phyloP scores from a whole-genome alignment of 495 filamentous ascomycete genomes.

The Lophiotrema nucula region DNA sequence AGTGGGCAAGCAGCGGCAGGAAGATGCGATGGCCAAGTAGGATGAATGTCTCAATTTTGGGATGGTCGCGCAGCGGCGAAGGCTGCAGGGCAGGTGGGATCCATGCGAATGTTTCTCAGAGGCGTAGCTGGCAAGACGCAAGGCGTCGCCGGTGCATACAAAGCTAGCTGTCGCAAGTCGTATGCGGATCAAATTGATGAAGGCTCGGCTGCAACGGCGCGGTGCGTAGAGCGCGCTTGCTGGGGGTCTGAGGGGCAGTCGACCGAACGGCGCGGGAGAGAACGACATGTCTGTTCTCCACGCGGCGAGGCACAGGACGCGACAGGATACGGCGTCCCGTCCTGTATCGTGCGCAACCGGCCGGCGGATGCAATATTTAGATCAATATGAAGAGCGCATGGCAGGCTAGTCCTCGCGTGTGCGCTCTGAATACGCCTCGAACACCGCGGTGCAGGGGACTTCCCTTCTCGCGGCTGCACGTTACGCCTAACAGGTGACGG shows the following conservation, averaged over 20 bases:
- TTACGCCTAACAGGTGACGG: too few relatives aligned
- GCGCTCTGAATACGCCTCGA: neutral
- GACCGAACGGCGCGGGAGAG: too few relatives aligned
- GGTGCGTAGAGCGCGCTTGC: neutral
- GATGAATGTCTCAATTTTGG: slow-evolving; percentile 12
- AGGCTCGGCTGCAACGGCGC: neutral
- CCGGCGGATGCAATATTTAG: neutral
- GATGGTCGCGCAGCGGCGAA: slow-evolving; percentile 19
- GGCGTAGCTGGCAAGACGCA: neutral
- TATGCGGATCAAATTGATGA: neutral
- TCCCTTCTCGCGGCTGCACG: neutral
- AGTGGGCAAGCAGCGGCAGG: neutral
- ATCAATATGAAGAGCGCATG: neutral
- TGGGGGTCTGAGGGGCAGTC: neutral
- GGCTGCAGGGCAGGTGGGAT: slow-evolving; percentile 26
- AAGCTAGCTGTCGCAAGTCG: neutral
- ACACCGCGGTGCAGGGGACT: neutral
- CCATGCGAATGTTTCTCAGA: neutral
- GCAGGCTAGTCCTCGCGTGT: neutral
- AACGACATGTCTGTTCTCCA: too few relatives aligned
- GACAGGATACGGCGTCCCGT: too few relatives aligned
- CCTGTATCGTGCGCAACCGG: too few relatives aligned
- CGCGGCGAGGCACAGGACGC: too few relatives aligned
- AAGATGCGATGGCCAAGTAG: slow-evolving; percentile 11
- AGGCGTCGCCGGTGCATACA: neutral